Base-by-base conservation (phyloP, 176 grass and related monocot species). In the Juncus inflexus region DNA sequence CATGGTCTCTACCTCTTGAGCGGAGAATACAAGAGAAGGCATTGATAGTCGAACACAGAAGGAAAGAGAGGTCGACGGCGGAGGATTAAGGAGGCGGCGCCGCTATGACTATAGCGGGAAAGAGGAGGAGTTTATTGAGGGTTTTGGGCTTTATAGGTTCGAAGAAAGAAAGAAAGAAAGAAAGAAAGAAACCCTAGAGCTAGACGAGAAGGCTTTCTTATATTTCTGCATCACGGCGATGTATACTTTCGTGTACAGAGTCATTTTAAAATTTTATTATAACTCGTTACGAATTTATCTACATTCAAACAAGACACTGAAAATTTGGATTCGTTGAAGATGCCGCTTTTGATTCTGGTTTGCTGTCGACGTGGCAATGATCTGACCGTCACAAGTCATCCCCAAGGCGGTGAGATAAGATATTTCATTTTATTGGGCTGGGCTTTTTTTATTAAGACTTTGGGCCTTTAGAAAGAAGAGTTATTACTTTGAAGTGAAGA, bases 11-110 rank as follows among this genome's bases (percentile, higher is more conserved):
- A 85, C 86, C 7, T 56, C 69, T 19, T 74, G 63, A 67, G 79
- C 65, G 42, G 64, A 82, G 13, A 79, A 36, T 28, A 40, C 58
- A 9, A 86, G 69, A 43, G 77, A 83, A 76, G 88, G 86, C 94
- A 91, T 97, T 28, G 19, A 28, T 28, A 28, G 19, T 28, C 1
- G 19, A 28, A 28, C 19, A 28, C 19, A 28, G 19, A 28, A 28
- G 6, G 38, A 13, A 9, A 54, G 16, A 59, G 14, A 42, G 67
- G 5, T 40, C 35, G 52, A 37, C 53, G 36, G 53, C 13, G 12
- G 50, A 47, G 43, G 43, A 5, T 28, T 52, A 41, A 9, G 9
- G 10, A 28, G 57, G 67, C 15, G 54, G 67, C 67, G 67, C 67
- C 67, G 67, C 52, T 71, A 58, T 55, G n/a, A 40, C 35, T 54